These are phyloP conservation scores for Komagataella populi DNA, from an alignment of 805 yeast genomes.

Conservation along the genomic window DNA sequence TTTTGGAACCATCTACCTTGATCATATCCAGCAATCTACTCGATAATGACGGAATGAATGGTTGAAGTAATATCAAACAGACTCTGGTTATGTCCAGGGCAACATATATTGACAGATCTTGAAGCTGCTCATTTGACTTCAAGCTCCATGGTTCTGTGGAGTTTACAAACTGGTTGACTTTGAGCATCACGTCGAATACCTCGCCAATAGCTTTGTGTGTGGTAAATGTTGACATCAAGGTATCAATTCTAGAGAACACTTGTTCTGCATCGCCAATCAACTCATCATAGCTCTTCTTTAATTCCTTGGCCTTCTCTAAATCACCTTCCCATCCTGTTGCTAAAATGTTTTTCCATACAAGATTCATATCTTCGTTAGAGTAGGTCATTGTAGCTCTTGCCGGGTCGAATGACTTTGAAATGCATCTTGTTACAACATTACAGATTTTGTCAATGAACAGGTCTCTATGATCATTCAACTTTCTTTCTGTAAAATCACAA, in stretches of 20 bases:
- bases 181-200: constrained; percentile 45
- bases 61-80: constrained; percentile 48
- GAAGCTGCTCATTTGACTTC: constrained; percentile 18
- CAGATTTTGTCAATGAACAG: constrained; percentile 73
- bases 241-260: constrained; percentile 23
- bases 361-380: constrained; percentile 12
- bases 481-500: constrained; percentile 59
- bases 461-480: constrained; percentile 38
- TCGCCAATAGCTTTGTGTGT: constrained; percentile 40
- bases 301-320: constrained; percentile 3
- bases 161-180: constrained; percentile 59
- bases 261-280: constrained; percentile 5
- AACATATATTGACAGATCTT: constrained; percentile 43
- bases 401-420: constrained; percentile 57
- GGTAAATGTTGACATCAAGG: constrained; percentile 30
- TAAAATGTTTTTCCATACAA: constrained; percentile 3
- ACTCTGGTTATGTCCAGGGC: constrained; percentile 66
- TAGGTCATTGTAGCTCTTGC: constrained; percentile 23
- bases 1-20: constrained; percentile 29
- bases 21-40: constrained; percentile 44
- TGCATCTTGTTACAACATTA: constrained; percentile 60
- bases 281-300: constrained; percentile 5
- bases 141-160: constrained; percentile 64
- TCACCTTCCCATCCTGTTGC: background rate
- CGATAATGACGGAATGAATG: constrained; percentile 62